Conservation (phyloP, 139 green algal genomes). For the Limnomonas spitsbergensis region DNA sequence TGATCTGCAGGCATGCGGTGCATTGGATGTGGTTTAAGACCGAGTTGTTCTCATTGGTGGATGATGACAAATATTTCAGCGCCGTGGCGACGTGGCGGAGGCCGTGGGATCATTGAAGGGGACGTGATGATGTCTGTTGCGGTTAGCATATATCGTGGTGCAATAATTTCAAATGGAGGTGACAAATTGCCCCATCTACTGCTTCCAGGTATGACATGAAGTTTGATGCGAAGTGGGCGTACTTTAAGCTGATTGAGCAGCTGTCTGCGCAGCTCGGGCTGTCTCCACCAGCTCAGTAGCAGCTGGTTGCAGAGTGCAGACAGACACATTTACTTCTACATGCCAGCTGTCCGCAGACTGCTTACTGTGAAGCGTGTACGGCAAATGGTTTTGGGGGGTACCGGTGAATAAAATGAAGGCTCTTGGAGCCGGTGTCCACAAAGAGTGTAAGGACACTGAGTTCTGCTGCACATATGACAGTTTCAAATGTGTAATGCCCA, state of each 20-base stretch:
- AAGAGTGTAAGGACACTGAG: no score
- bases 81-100: not conserved
- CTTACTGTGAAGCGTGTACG: no score
- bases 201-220: slow-evolving; percentile 8
- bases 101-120: not conserved
- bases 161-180: not conserved
- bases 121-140: not conserved
- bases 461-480: no score
- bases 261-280: not conserved
- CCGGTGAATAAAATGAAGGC: no score
- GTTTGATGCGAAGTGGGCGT: slow-evolving; percentile 2
- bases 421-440: no score
- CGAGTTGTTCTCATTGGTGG: not conserved
- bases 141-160: not conserved
- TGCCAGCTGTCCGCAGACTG: no score
- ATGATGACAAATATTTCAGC: not conserved
- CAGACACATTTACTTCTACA: no score
- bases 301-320: no score
- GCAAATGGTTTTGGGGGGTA: no score
- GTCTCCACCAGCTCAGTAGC: no score
- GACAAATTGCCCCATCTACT: not conserved
- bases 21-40: not conserved
- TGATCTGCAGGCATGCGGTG: not conserved
- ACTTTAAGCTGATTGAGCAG: slow-evolving; percentile 5
- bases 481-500: no score